phyloP scores from a whole-genome alignment of 192 early-diverging fungal species.

The Ambispora gerdemannii region DNA sequence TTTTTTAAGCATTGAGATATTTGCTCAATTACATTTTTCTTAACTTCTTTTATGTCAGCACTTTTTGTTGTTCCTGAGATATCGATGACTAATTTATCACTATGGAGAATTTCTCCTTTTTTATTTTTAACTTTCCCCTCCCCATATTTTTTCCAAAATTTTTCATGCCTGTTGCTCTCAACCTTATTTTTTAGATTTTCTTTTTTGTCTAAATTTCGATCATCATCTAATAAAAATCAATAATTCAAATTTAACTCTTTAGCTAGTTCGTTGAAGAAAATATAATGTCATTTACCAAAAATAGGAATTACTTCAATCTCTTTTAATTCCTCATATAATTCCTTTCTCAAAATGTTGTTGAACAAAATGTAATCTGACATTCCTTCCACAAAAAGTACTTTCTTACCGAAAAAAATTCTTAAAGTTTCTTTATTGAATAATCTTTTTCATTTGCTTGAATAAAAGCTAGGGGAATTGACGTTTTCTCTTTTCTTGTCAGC shows the following conservation, averaged over 20 bases:
- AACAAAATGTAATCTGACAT: constrained; percentile 2
- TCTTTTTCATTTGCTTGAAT: constrained; percentile 1
- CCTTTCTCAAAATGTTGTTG: neutral
- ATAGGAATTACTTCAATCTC: constrained; percentile 2
- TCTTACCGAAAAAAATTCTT: constrained; percentile 1
- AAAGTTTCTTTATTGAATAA: constrained; percentile 1
- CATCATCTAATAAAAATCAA: constrained; percentile 2
- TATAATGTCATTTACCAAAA: constrained; percentile 1
- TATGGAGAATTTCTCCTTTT: constrained; percentile 2
- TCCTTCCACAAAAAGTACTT: constrained; percentile 1
- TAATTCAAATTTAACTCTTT: neutral
- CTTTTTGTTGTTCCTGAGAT: no score
- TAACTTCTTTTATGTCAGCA: no score
- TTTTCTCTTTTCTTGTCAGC: constrained; percentile 2
- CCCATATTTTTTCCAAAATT: constrained; percentile 1
- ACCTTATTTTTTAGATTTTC: neutral
- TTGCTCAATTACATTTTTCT: no score
- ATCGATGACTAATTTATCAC: no score
- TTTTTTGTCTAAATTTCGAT: constrained; percentile 1
- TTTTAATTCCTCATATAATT: constrained; percentile 1
- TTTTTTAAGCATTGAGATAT: no score
- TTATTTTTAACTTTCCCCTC: neutral
- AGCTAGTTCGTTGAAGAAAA: neutral
- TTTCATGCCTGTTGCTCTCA: neutral
- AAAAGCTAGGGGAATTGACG: neutral